A percentile compares a stretch with the other conserved stretches of the same genome.
phyloP scores from a whole-genome alignment of 768 basidiomycete genomes.

The Pleurotus ostreatus region DNA sequence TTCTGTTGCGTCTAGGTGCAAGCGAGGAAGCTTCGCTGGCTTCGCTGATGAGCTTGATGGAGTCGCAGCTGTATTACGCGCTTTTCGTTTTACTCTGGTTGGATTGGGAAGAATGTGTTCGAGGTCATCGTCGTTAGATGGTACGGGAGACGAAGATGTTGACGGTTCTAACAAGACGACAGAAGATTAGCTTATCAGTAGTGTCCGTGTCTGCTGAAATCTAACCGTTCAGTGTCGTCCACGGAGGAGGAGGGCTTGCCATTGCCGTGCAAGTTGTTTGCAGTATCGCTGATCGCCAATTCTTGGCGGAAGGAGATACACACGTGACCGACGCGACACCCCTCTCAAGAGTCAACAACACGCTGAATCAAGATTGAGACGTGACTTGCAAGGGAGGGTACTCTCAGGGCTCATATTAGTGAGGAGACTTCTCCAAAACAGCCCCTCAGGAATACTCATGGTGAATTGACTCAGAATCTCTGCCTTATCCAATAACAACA shows the following conservation, averaged over 20 bases:
- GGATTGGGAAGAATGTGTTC: not conserved
- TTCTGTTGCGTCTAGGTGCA: not conserved
- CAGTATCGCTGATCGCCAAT: no score
- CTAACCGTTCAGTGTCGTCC: conserved; percentile 9
- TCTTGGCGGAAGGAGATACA: no score
- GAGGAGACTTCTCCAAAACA: no score
- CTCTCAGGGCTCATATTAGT: no score
- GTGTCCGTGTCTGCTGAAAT: not conserved
- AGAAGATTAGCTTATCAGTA: not conserved
- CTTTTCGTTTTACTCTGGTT: not conserved
- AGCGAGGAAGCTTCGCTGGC: not conserved
- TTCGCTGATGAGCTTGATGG: not conserved
- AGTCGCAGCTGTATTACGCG: not conserved
- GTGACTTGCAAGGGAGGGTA: no score
- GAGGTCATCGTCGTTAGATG: not conserved
- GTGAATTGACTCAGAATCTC: no score
- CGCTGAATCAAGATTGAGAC: no score
- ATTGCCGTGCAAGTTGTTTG: not conserved
- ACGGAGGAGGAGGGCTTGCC: conserved; percentile 9
- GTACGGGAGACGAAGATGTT: not conserved
- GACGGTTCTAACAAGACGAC: no score
- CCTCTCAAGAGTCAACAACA: no score
- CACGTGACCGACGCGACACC: no score
- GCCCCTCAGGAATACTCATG: no score
- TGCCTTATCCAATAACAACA: no score